These are phyloP conservation scores for Ophiostoma montium DNA, from an alignment of 2,329 filamentous ascomycete genomes.

Conservation along the genomic window DNA sequence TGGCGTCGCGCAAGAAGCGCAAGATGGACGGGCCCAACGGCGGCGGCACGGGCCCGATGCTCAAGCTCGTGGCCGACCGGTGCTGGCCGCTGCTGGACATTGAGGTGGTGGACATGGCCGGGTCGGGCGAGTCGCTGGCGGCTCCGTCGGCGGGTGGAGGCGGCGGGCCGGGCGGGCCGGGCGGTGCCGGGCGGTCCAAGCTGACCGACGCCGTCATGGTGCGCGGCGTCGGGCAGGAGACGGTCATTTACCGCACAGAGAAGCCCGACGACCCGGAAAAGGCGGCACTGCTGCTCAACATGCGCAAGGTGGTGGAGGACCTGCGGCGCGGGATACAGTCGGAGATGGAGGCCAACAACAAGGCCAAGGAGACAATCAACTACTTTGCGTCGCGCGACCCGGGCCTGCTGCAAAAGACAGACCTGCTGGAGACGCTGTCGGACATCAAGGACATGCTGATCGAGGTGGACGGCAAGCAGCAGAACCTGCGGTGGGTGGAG, in stretches of 20 bases:
- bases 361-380: constrained; percentile 70
- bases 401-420: constrained; percentile 62
- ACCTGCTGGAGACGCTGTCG: constrained; percentile 64
- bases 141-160: constrained; percentile 7
- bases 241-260: constrained; percentile 87
- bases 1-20: constrained; percentile 87
- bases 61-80: constrained; percentile 79
- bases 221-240: constrained; percentile 70
- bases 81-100: constrained; percentile 93
- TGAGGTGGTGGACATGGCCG: constrained; percentile 78
- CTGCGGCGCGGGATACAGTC: constrained; percentile 72
- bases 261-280: constrained; percentile 70
- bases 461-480: constrained; percentile 91
- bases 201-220: constrained; percentile 82
- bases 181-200: constrained; percentile 33
- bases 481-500: constrained; percentile 92
- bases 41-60: constrained; percentile 35
- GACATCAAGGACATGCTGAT: constrained; percentile 79
- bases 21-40: constrained; percentile 51
- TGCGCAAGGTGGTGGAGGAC: constrained; percentile 85
- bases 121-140: constrained; percentile 40
- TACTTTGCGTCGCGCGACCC: constrained; percentile 72
- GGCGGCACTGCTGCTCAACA: constrained; percentile 66
- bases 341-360: constrained; percentile 77
- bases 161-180: constrained; percentile 14